Evolutionary conservation across 2,329 filamentous ascomycete genomes (phyloP), one percentile per base, ranked within the genome.

Genomic region (Sphaerulina populicola): DNA sequence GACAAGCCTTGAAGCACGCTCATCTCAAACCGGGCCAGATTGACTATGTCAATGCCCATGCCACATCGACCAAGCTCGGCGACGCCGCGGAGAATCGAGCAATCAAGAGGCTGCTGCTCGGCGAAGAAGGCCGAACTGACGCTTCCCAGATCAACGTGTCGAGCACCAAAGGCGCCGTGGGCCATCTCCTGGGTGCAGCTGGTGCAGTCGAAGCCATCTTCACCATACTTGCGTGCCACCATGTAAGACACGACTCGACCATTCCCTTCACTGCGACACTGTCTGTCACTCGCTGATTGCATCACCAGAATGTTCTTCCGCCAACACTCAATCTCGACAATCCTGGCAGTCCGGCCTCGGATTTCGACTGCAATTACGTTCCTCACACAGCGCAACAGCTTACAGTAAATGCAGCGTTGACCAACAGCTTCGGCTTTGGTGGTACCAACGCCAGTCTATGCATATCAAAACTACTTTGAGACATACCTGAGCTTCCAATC

Each of bases 351-450:
- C 72, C 83, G 39, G 75, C 80, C 1, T 77, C 74, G 51, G 77
- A 81, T 3, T 85, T 87, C 48, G 73, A 82, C 57, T 94, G 91
- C 72, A 96, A 97, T 65, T 91, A 96, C 67, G 82, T 95, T 3
- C 80, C 89, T 0, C 74, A 81, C 3, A 65, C 74, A 41, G 77
- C 88, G 0, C 90, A 96, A 68, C 69, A 85, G 47, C 82, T 80
- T 58, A 66, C 74, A 2, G 80, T 97, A 9, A 72, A 81, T 51
- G 83, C 91, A 18, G 87, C 86, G 4, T 62, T 98, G 52, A 93
- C 88, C 3, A 98, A 98, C 64, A 97, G 91, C 66, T 98, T 98
- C 71, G 93, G 93, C 0, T 98, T 98, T 72, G 93, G 93, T 9
- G 93, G 93, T 12, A 97, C 91, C 1, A 98, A 98, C 71, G 90